Evolutionary conservation across 1,284 basidiomycete species (phyloP).

Genomic region (Papiliotrema laurentii): DNA sequence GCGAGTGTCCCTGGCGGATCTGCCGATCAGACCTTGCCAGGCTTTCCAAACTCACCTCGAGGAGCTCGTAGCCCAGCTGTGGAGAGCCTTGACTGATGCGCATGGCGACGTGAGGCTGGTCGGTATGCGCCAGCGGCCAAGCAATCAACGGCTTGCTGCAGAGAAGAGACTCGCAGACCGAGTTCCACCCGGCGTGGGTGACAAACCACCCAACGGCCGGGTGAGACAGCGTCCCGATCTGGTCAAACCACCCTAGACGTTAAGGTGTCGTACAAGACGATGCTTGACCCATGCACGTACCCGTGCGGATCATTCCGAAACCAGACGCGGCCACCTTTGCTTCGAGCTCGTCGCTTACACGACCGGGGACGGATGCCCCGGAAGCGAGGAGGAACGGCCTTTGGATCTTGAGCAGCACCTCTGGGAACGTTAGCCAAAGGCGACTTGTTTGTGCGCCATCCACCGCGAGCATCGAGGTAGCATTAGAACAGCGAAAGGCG

Average conservation of each 20-base stretch:
- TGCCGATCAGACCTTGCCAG: neutral
- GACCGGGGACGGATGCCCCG: no score
- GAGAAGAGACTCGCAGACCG: constrained; percentile 1
- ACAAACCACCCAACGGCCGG: constrained; percentile 3
- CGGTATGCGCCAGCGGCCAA: constrained; percentile 1
- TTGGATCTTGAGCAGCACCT: no score
- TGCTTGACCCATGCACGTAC: neutral
- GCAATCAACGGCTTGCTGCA: constrained; percentile 4
- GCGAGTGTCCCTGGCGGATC: neutral
- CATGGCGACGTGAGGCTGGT: neutral
- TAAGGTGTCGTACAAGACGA: neutral
- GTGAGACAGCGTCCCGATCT: neutral
- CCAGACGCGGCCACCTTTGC: neutral
- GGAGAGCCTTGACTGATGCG: neutral
- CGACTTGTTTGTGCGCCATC: no score
- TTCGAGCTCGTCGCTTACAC: no score
- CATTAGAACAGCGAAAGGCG: no score
- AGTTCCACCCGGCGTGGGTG: constrained; percentile 6
- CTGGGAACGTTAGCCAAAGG: no score
- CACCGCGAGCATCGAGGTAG: no score
- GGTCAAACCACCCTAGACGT: neutral
- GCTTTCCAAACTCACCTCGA: neutral
- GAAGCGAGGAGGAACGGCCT: no score
- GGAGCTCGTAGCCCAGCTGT: neutral
- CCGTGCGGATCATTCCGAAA: neutral